Conservation (phyloP, 2,329 filamentous ascomycete species). For the Fusarium musae region DNA sequence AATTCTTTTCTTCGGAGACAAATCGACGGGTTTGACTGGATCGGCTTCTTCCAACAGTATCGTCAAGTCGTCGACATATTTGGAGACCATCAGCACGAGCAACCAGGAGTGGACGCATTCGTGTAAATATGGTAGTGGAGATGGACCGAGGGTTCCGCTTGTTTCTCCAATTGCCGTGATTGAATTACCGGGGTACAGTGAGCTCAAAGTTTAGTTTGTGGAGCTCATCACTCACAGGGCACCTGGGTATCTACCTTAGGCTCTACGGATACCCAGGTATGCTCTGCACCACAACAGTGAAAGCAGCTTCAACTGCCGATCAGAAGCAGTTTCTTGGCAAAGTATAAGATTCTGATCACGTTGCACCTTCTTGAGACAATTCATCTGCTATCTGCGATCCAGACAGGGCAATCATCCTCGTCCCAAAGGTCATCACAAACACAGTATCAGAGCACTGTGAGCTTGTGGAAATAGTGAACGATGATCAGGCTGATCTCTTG, state of each 20-base stretch:
- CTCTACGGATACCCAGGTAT: not conserved
- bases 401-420: not conserved
- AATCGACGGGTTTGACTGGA: not conserved
- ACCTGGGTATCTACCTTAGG: not conserved
- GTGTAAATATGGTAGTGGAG: constrained; percentile 30
- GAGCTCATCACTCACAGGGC: not conserved
- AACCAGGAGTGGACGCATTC: constrained; percentile 9
- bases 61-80: constrained; percentile 2
- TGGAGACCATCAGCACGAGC: constrained; percentile 3
- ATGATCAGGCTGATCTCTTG: constrained; percentile 24
- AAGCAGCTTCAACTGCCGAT: constrained; percentile 10
- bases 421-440: not conserved
- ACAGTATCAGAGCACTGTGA: constrained; percentile 19
- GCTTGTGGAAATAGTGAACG: not conserved
- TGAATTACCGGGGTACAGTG: constrained; percentile 20
- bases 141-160: constrained; percentile 24
- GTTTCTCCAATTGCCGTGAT: constrained; percentile 31
- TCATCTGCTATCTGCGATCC: not conserved
- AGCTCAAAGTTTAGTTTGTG: constrained; percentile 1
- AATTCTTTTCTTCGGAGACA: not conserved
- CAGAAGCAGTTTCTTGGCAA: not conserved
- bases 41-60: constrained; percentile 20
- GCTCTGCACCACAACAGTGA: not conserved
- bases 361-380: not conserved
- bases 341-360: not conserved